Conservation (phyloP, 2,329 filamentous ascomycete genomes). For the Septoria petroselini region DNA sequence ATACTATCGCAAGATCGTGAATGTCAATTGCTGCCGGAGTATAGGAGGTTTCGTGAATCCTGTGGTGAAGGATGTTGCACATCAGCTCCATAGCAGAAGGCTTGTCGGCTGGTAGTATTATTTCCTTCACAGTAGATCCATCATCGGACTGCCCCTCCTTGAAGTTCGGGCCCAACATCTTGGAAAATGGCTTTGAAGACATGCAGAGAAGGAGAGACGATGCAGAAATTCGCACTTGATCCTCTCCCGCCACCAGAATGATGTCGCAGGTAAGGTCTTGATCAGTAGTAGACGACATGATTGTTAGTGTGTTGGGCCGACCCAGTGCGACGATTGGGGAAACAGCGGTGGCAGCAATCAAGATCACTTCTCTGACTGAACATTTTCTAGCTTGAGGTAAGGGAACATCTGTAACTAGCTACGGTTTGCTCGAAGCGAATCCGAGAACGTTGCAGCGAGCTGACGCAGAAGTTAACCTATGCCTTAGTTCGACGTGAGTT, state of each 20-base stretch:
- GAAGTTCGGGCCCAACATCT: neutral
- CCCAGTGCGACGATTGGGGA: too few species aligned
- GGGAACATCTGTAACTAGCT: too few species aligned
- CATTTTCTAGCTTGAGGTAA: too few species aligned
- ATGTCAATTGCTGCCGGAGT: neutral
- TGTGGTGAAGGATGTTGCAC: neutral
- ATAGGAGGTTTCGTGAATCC: neutral
- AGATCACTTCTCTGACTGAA: too few species aligned
- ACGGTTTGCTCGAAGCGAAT: too few species aligned
- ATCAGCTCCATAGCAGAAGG: neutral
- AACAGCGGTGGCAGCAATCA: too few species aligned
- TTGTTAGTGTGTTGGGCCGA: too few species aligned
- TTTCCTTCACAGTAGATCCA: neutral
- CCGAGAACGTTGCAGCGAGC: too few species aligned
- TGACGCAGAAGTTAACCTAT: too few species aligned
- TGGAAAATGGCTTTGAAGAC: neutral
- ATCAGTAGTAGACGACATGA: too few species aligned
- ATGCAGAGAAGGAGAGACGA: neutral
- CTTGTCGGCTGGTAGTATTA: neutral
- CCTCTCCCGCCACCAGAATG: neutral
- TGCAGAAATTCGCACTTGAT: neutral
- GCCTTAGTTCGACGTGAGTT: too few species aligned
- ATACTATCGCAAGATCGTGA: neutral
- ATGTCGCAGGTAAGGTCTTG: too few species aligned
- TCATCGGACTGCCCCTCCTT: neutral